Conservation (phyloP, 345 rosid genomes). For the Reutealis trisperma region DNA sequence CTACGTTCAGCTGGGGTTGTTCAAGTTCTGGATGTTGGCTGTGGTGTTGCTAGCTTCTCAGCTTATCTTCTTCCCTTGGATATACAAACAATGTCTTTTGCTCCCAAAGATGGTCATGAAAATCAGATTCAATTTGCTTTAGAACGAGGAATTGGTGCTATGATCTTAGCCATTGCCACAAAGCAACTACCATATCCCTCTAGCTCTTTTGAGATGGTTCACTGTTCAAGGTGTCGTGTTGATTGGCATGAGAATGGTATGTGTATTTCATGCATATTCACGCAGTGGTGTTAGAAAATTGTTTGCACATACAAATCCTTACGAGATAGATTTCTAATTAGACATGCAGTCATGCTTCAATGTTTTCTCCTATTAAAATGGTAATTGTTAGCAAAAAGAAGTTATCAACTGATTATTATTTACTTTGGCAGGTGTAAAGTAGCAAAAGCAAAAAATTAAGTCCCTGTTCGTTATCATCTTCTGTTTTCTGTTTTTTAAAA, state of each 20-base stretch:
- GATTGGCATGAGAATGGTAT: conserved; percentile 96
- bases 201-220: conserved; percentile 93
- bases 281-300: not conserved
- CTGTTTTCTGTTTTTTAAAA: too few species aligned
- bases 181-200: conserved; percentile 88
- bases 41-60: conserved; percentile 97
- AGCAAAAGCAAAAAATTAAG: too few species aligned
- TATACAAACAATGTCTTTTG: conserved; percentile 94
- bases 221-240: conserved; percentile 95
- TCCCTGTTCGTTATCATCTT: too few species aligned
- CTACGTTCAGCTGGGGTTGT: conserved; percentile 79
- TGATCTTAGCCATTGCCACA: conserved; percentile 82
- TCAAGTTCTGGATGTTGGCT: conserved; percentile 92
- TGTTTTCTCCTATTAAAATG: not conserved
- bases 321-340: not conserved
- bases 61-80: conserved; percentile 83
- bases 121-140: conserved; percentile 98
- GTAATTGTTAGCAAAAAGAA: not conserved
- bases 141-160: conserved; percentile 87
- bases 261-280: conserved; percentile 16
- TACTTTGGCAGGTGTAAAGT: not conserved
- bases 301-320: not conserved
- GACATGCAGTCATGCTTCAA: not conserved
- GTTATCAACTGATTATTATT: not conserved
- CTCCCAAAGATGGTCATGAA: conserved; percentile 92